Evolutionary conservation across 495 filamentous ascomycete genomes (phyloP).

Genomic region (Astrothelium subdiscretum): DNA sequence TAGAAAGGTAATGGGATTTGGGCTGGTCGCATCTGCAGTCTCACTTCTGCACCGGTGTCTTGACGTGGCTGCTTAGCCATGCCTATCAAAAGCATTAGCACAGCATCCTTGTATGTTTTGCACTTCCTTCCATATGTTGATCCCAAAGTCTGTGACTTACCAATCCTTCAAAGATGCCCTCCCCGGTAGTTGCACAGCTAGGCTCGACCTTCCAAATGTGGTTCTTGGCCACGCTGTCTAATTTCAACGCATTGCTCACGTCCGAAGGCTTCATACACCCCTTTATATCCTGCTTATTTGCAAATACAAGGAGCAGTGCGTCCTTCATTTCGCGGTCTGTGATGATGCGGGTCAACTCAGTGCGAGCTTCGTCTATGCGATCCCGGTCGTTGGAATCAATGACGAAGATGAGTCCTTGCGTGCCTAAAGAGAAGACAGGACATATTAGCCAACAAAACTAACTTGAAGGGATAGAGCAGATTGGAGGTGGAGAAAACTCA

Average conservation of each 20-base stretch:
- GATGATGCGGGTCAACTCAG: constrained; percentile 88
- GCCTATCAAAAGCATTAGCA: neutral
- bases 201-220: constrained; percentile 95
- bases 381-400: constrained; percentile 82
- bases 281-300: constrained; percentile 91
- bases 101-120: neutral
- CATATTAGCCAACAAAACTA: neutral
- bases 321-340: constrained; percentile 98
- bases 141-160: constrained; percentile 44
- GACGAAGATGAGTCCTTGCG: constrained; percentile 95
- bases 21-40: neutral
- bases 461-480: neutral
- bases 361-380: constrained; percentile 79
- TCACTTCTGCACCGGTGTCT: constrained; percentile 5
- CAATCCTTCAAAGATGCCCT: constrained; percentile 88
- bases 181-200: constrained; percentile 85
- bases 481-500: neutral
- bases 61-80: constrained; percentile 21
- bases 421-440: constrained; percentile 45
- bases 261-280: constrained; percentile 79
- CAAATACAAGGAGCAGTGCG: constrained; percentile 83
- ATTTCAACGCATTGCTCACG: constrained; percentile 72
- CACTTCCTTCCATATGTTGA: neutral
- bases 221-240: constrained; percentile 69
- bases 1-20: neutral